These are phyloP conservation scores for Clitopilus hobsonii DNA, from an alignment of 768 basidiomycete genomes.

Conservation along the genomic window DNA sequence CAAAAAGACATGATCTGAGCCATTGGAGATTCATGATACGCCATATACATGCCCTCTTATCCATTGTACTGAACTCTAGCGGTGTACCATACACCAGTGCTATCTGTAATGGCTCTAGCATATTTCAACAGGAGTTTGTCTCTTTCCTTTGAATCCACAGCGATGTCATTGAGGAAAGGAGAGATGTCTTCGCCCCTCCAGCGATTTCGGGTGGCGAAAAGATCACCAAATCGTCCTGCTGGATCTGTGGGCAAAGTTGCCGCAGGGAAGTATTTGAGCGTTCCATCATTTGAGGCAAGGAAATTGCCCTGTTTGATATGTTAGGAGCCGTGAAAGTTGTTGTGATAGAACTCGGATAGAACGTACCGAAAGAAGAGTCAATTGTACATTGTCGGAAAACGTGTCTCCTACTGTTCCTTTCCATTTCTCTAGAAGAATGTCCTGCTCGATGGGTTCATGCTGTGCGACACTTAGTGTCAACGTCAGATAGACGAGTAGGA, in stretches of 20 bases:
- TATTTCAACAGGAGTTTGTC: slow-evolving; percentile 87
- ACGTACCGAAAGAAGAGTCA: slow-evolving; percentile 67
- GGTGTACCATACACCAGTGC: slow-evolving; percentile 69
- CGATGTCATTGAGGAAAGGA: slow-evolving; percentile 80
- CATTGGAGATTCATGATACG: background rate
- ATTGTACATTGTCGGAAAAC: slow-evolving; percentile 57
- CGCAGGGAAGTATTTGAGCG: slow-evolving; percentile 69
- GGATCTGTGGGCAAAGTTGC: slow-evolving; percentile 74
- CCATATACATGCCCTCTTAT: slow-evolving; percentile 15
- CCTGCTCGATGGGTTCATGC: slow-evolving; percentile 55
- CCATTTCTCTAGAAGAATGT: slow-evolving; percentile 65
- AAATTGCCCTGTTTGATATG: slow-evolving; percentile 63
- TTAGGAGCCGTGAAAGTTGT: background rate
- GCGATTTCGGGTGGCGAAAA: slow-evolving; percentile 74
- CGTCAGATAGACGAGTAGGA: background rate
- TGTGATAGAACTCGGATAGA: background rate
- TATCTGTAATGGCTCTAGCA: slow-evolving; percentile 71
- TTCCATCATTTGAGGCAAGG: slow-evolving; percentile 31
- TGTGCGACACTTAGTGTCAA: slow-evolving; percentile 18
- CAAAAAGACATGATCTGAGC: slow-evolving; percentile 15
- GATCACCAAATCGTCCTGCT: slow-evolving; percentile 75
- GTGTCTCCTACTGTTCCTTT: slow-evolving; percentile 70
- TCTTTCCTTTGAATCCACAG: slow-evolving; percentile 78
- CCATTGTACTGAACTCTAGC: slow-evolving; percentile 59
- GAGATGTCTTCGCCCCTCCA: slow-evolving; percentile 80